Evolutionary conservation across 805 yeast species (phyloP).

Genomic region (Pichia scutulata): DNA sequence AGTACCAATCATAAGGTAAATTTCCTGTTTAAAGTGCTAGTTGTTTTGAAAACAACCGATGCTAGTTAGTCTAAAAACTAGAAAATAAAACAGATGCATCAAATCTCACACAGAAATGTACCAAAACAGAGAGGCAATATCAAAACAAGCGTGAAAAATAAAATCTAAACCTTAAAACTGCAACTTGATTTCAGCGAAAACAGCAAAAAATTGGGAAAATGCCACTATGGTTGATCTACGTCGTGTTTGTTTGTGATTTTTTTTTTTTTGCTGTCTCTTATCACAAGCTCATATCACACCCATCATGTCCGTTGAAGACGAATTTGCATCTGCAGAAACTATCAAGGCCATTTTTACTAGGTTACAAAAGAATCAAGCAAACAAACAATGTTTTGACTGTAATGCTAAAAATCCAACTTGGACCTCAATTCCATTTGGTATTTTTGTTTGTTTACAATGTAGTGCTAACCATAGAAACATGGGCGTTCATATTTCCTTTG

Average conservation of each 20-base stretch:
- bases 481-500: slow-evolving; percentile 95
- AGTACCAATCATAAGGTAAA: background rate
- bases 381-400: slow-evolving; percentile 88
- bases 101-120: background rate
- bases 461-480: slow-evolving; percentile 91
- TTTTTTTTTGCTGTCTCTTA: background rate
- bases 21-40: too few species aligned
- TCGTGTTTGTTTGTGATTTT: background rate
- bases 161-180: too few species aligned
- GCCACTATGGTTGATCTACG: too few species aligned
- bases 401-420: slow-evolving; percentile 92
- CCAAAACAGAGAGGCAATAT: background rate
- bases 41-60: background rate
- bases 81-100: too few species aligned
- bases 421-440: slow-evolving; percentile 97
- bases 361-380: slow-evolving; percentile 59
- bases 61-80: too few species aligned
- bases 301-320: slow-evolving; percentile 14
- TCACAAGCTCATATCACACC: background rate
- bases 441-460: slow-evolving; percentile 87
- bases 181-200: background rate
- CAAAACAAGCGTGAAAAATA: background rate
- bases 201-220: too few species aligned
- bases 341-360: slow-evolving; percentile 56
- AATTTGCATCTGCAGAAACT: slow-evolving; percentile 61